Evolutionary conservation across 2,329 filamentous ascomycete genomes (phyloP).

Genomic region (Torrubiella hemipterigena): DNA sequence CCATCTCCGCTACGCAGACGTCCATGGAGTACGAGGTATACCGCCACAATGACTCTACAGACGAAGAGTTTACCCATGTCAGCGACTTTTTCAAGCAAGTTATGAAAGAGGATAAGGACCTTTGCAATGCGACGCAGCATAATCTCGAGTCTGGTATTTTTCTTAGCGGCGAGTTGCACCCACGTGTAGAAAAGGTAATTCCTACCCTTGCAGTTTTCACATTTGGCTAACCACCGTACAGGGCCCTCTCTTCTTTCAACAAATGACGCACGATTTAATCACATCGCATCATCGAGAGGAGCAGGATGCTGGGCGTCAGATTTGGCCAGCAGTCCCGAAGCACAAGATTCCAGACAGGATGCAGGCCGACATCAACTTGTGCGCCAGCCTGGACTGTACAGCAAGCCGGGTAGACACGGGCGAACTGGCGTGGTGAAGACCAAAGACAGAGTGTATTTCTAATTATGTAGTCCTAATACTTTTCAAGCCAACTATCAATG

Average conservation of each 20-base stretch:
- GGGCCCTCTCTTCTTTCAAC: slow-evolving; percentile 46
- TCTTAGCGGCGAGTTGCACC: slow-evolving; percentile 51
- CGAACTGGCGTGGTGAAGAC: too few relatives aligned
- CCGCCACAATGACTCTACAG: slow-evolving; percentile 46
- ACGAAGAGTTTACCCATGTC: slow-evolving; percentile 45
- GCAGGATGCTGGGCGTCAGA: slow-evolving; percentile 28
- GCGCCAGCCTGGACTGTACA: too few relatives aligned
- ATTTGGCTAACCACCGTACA: too few relatives aligned
- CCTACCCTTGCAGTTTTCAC: too few relatives aligned
- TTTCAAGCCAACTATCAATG: slow-evolving; percentile 21
- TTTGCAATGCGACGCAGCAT: slow-evolving; percentile 46
- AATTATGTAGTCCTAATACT: too few relatives aligned
- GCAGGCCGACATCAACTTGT: too few relatives aligned
- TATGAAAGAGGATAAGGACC: slow-evolving; percentile 52
- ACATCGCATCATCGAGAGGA: slow-evolving; percentile 34
- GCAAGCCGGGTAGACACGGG: too few relatives aligned
- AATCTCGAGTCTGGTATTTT: slow-evolving; percentile 52
- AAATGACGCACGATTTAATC: slow-evolving; percentile 33
- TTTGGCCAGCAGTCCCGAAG: slow-evolving; percentile 48
- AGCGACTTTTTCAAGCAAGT: slow-evolving; percentile 50
- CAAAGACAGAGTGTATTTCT: too few relatives aligned
- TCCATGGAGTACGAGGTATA: slow-evolving; percentile 52
- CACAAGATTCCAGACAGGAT: too few relatives aligned
- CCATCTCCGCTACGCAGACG: slow-evolving; percentile 34
- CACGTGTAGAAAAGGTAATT: slow-evolving; percentile 46